These are phyloP conservation scores for Amaranthus cruentus DNA, from an alignment of 148 eudicot species.

Conservation along the genomic window DNA sequence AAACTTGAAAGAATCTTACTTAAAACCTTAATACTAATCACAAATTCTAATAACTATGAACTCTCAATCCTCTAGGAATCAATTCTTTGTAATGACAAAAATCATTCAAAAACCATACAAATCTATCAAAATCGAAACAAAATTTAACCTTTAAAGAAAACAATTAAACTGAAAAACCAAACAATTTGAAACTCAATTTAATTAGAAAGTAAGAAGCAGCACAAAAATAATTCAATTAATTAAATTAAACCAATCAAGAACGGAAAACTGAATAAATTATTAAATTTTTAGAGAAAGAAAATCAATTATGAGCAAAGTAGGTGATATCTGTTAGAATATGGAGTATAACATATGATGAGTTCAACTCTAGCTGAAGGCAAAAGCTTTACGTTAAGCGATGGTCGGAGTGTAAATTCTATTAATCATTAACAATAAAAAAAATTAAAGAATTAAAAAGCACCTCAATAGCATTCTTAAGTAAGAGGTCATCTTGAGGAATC, in stretches of 20 bases:
- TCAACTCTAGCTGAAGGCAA: too few relatives aligned
- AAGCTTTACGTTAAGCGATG: too few relatives aligned
- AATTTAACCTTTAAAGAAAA: neutral
- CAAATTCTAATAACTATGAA: neutral
- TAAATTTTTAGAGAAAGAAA: too few relatives aligned
- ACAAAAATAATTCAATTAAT: neutral
- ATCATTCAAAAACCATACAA: neutral
- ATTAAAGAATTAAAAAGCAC: constrained; percentile 19
- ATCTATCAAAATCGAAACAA: neutral
- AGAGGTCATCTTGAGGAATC: constrained; percentile 71
- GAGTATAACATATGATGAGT: too few relatives aligned
- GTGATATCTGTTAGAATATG: too few relatives aligned
- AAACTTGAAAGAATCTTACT: neutral
- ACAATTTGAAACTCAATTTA: neutral
- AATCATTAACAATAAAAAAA: neutral
- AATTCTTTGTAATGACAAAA: neutral
- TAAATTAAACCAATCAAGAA: neutral
- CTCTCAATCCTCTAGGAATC: neutral
- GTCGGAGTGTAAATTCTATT: too few relatives aligned
- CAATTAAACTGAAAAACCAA: neutral
- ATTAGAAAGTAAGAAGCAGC: too few relatives aligned
- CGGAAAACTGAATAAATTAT: neutral
- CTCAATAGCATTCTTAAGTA: constrained; percentile 66
- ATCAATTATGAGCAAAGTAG: too few relatives aligned
- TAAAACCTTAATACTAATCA: constrained; percentile 16